Evolutionary conservation across 2,329 filamentous ascomycete genomes (phyloP).

Genomic region (Epichloe elymi): DNA sequence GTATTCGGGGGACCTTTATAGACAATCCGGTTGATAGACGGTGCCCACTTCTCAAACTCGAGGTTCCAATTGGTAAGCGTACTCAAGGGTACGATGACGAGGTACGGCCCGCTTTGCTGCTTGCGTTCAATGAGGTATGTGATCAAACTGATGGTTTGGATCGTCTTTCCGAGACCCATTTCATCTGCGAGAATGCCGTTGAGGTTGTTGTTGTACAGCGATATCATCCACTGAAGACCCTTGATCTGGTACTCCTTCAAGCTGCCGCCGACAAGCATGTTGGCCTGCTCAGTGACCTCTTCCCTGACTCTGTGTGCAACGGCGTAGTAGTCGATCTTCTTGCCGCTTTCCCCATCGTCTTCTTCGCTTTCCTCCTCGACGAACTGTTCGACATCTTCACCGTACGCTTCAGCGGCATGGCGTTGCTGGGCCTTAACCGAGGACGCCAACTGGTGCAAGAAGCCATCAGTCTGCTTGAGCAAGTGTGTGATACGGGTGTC

Average conservation of each 20-base stretch:
- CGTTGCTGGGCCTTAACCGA: slow-evolving; percentile 93
- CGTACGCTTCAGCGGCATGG: slow-evolving; percentile 66
- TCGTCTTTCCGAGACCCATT: slow-evolving; percentile 99
- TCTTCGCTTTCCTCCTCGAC: slow-evolving; percentile 55
- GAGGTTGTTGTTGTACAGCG: slow-evolving; percentile 98
- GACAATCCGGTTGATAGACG: slow-evolving; percentile 71
- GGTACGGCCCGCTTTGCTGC: slow-evolving; percentile 77
- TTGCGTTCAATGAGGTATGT: slow-evolving; percentile 97
- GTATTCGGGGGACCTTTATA: slow-evolving; percentile 95
- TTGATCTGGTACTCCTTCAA: slow-evolving; percentile 98
- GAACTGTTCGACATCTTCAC: slow-evolving; percentile 39
- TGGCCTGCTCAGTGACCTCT: slow-evolving; percentile 71
- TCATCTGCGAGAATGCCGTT: slow-evolving; percentile 98
- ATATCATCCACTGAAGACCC: slow-evolving; percentile 99
- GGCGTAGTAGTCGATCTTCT: slow-evolving; percentile 96
- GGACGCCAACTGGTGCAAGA: slow-evolving; percentile 86
- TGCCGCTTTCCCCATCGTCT: slow-evolving; percentile 54
- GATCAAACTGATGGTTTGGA: slow-evolving; percentile 95
- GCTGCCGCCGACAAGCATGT: slow-evolving; percentile 77
- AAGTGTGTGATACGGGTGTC: slow-evolving; percentile 98
- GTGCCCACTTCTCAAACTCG: slow-evolving; percentile 98
- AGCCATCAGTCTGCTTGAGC: slow-evolving; percentile 92
- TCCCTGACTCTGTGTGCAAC: slow-evolving; percentile 95
- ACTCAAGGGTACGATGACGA: slow-evolving; percentile 93
- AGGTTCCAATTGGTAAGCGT: slow-evolving; percentile 98